A percentile compares a stretch with the other conserved stretches of the same genome.
phyloP scores from a whole-genome alignment of 306 rosid species.

The Mucuna pruriens region DNA sequence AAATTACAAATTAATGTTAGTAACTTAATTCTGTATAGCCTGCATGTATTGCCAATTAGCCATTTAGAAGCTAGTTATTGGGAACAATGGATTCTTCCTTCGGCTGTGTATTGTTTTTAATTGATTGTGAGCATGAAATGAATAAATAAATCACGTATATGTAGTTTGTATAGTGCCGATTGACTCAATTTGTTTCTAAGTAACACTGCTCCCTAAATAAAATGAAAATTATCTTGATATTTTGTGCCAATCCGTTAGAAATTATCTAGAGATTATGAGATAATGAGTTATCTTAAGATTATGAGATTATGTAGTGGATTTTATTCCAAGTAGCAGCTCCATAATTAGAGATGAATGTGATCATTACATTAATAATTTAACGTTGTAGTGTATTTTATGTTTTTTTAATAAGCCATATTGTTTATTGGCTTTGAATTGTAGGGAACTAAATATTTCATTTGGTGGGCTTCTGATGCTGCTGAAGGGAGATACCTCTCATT shows the following conservation, averaged over 20 bases:
- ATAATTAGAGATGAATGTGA: conserved; percentile 19
- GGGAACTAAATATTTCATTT: conserved; percentile 84
- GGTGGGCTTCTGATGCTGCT: conserved; percentile 96
- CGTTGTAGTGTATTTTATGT: background rate
- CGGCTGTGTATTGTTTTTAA: background rate
- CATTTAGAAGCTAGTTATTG: conserved; percentile 7
- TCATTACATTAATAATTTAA: conserved; percentile 21
- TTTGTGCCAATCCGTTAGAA: background rate
- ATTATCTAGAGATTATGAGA: conserved; percentile 4
- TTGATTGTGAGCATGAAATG: conserved; percentile 2
- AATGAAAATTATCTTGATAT: background rate
- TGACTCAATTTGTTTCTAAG: background rate
- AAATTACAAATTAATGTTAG: background rate
- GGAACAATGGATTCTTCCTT: background rate
- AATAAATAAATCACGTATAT: background rate
- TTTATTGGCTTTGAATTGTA: conserved; percentile 40
- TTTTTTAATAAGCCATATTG: background rate
- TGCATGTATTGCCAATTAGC: background rate
- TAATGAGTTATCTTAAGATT: conserved; percentile 1
- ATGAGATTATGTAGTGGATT: background rate
- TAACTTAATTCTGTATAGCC: background rate
- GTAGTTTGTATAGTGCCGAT: background rate
- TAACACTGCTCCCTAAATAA: background rate
- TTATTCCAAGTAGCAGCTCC: conserved; percentile 9
- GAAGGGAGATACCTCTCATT: conserved; percentile 72